Conservation (phyloP, 2,329 filamentous ascomycete species). For the Aspergillus sergii region DNA sequence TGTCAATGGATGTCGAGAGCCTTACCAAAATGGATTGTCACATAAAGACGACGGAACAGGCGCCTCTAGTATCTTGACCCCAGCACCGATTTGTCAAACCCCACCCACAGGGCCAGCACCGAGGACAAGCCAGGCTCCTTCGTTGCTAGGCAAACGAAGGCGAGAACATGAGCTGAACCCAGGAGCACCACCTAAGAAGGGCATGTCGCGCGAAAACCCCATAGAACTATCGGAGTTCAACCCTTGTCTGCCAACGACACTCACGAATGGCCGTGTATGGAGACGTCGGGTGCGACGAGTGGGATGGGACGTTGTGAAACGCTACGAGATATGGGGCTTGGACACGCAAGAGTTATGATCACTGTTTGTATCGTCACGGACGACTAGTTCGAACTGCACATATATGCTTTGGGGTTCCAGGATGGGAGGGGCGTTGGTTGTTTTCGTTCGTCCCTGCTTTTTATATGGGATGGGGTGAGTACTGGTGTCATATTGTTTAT, state of each 20-base stretch:
- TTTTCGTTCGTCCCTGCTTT: not conserved
- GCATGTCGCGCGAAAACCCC: not conserved
- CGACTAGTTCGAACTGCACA: not conserved
- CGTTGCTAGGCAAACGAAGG: slow-evolving; percentile 25
- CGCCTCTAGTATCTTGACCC: slow-evolving; percentile 4
- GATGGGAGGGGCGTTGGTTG: not conserved
- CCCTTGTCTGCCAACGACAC: slow-evolving; percentile 13
- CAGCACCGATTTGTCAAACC: not conserved
- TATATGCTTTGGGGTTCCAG: not conserved
- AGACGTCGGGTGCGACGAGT: slow-evolving; percentile 39
- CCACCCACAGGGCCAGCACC: not conserved
- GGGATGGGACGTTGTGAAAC: slow-evolving; percentile 43
- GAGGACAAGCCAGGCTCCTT: not conserved
- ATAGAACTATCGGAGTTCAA: not conserved
- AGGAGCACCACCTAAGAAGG: not conserved
- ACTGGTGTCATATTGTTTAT: too few species aligned
- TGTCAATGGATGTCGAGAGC: slow-evolving; percentile 6
- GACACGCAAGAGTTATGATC: slow-evolving; percentile 42
- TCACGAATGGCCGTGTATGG: slow-evolving; percentile 28
- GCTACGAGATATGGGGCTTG: slow-evolving; percentile 49
- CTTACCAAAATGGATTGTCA: not conserved
- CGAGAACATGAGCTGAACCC: slow-evolving; percentile 16
- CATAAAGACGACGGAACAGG: not conserved
- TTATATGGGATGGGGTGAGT: not conserved
- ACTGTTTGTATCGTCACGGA: not conserved